Base-by-base conservation (phyloP, 768 basidiomycete species). In the Suillus placidus region DNA sequence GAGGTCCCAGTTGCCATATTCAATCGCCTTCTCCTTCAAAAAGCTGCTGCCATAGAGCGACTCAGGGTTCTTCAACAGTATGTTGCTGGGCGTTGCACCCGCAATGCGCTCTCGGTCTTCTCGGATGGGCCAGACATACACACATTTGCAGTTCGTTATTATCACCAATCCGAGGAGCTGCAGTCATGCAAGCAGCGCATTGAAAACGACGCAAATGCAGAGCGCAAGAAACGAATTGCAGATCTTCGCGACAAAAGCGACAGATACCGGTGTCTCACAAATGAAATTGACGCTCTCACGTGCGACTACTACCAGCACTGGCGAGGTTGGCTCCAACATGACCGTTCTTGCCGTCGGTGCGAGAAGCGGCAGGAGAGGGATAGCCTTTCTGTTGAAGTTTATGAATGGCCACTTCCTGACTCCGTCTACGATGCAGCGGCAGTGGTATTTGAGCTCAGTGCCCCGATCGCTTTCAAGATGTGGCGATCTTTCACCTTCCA, bases 351-450 rank as follows among this genome's bases (percentile, higher is more conserved):
- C 64, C 1, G 26, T 3, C 79, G 72, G 62, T 83, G 82, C 54
- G 6, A 10, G 0, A 65, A 75, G 20, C 32, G 69, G 23, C 26
- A 14, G 1, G 6, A 69, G 55, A 73, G 76, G 0, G 7, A 40
- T 0, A 5, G 0, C 0, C 67, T 83, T 70, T 3, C 5, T 0
- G 80, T 85, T 12, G 18, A 45, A 0, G 67, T 81, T 7, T 74
- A 81, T 30, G 84, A 85, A 65, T 82, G 82, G 83, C 84, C 83
- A 0, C 68, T 85, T 14, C 82, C 85, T 0, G 37, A 68, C 0
- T 43, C 76, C 9, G n/a, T 20, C 1, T 6, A 66, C 7, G 37
- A 49, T 12, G 72, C 73, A 0, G 70, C 76, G 43, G 66, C 69
- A 0, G 71, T 78, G 18, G 71, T 85, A 1, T 85, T 85, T 49